Conservation (phyloP, 2,329 filamentous ascomycete genomes). For the Talaromyces sp. region DNA sequence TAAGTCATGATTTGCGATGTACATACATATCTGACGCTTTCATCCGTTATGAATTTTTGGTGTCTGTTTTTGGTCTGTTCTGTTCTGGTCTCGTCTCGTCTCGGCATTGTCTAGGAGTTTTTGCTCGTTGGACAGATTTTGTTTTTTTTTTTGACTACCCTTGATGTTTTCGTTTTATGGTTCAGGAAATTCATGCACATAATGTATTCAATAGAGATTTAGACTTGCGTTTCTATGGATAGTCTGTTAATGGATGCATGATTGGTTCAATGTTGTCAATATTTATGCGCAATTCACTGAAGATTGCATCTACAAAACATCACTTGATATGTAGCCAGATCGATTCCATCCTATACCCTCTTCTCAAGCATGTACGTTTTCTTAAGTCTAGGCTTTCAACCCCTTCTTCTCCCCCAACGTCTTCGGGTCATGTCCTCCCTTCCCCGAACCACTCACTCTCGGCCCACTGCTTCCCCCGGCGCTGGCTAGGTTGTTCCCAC, state of each 20-base stretch:
- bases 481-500: slow-evolving; percentile 20
- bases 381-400: slow-evolving; percentile 14
- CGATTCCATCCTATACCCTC: no score
- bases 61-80: not conserved
- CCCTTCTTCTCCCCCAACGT: slow-evolving; percentile 33
- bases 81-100: not conserved
- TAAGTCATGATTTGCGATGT: not conserved
- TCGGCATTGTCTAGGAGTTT: not conserved
- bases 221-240: not conserved
- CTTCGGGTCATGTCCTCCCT: slow-evolving; percentile 32
- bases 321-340: not conserved
- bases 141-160: not conserved
- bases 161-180: not conserved
- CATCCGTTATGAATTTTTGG: not conserved
- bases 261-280: no score
- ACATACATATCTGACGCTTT: not conserved
- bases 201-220: not conserved
- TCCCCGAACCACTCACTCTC: slow-evolving; percentile 26
- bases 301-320: not conserved
- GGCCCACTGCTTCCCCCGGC: slow-evolving; percentile 21
- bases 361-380: not conserved
- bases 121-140: not conserved
- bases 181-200: not conserved
- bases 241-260: not conserved
- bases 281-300: not conserved